phyloP scores from a whole-genome alignment of 2,329 filamentous ascomycete species.

The Trichoderma sp. region DNA sequence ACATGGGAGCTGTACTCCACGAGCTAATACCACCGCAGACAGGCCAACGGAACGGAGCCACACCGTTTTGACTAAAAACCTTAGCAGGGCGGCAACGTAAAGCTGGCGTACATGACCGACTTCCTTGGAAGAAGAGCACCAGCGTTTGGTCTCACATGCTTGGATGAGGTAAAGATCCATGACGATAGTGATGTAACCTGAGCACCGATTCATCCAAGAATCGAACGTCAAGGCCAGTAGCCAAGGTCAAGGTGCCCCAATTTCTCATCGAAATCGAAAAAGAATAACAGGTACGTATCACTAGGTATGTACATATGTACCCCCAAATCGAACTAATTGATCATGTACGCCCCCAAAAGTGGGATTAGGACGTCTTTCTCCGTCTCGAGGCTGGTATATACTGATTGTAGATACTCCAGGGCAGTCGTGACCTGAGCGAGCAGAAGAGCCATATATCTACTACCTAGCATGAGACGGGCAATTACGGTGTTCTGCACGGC shows the following conservation, averaged over 20 bases:
- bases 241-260: constrained; percentile 1
- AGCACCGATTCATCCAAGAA: background rate
- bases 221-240: background rate
- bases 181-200: constrained; percentile 27
- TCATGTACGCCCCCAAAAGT: background rate
- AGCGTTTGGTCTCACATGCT: constrained; percentile 18
- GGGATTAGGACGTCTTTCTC: background rate
- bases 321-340: background rate
- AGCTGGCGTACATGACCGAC: constrained; percentile 11
- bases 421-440: background rate
- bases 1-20: constrained; percentile 11
- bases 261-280: background rate
- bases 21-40: constrained; percentile 25
- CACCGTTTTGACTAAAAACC: constrained; percentile 23
- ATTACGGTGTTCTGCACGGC: background rate
- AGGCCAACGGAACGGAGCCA: constrained; percentile 23
- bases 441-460: background rate
- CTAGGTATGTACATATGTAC: background rate
- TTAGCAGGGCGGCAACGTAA: constrained; percentile 22
- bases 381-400: background rate
- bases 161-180: background rate
- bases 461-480: no score
- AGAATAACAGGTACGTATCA: background rate
- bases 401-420: background rate
- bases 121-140: background rate